Evolutionary conservation across 148 eudicot genomes (phyloP), one percentile per base, ranked within the genome.

Genomic region (Rhododendron ovatum): DNA sequence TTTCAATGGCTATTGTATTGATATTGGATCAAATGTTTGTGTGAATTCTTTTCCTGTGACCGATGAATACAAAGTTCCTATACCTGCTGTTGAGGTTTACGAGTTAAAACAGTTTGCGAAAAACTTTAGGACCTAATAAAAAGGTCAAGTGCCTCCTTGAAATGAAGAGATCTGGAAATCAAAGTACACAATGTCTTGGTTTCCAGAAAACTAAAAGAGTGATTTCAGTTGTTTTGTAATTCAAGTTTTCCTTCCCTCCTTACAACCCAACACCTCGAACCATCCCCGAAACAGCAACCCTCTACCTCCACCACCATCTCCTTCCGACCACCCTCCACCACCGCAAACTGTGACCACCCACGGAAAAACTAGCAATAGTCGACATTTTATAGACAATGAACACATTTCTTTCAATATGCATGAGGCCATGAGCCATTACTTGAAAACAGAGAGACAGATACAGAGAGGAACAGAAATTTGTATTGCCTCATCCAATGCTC

Each of bases 1-100:
- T 95, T 13, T 94, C 96, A 24, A 95, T 96, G 98, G 88, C 93
- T 80, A 53, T 96, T 75, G 94, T 96, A 39, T 87, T 95, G 91
- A 71, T 93, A 43, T 84, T 95, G 17, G 96, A 96, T 85, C 97
- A 91, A 82, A 93, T 95, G 98, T 92, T 53, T 59, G 17, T 30
- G 17, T 10, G 1, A 24, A 57, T 35, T 51, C 39, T 33, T 35
- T 20, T n/a, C 3, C 57, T 53, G n/a, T 33, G 39, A 37, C 10
- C 7, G 33, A 53, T 17, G n/a, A 13, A 14, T 28, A 28, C 24
- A 2, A 3, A 24, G 37, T 53, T 80, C 13, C 10, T 80, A 1
- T 53, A n/a, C 13, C 14, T 11, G 61, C 9, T 9, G 6, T 30
- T 80, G 22, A n/a, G 51, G n/a, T 10, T 53, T 33, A 6, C 10